Conservation (phyloP, 768 basidiomycete species). For the Termitomyces sp. region DNA sequence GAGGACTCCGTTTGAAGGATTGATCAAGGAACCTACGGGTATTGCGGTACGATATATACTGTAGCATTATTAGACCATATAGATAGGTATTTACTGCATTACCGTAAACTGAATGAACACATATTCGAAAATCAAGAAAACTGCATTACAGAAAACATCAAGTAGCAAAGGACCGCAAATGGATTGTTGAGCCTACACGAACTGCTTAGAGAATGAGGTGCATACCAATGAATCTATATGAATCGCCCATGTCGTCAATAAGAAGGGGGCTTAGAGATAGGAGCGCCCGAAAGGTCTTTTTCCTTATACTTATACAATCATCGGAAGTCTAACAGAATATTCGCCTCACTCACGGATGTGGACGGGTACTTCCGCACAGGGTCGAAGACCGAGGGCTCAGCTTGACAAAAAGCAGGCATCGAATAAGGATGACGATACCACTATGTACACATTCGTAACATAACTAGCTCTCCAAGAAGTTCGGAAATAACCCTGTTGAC, state of each 20-base stretch:
- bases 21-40: slow-evolving; percentile 25
- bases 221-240: slow-evolving; percentile 11
- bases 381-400: background rate
- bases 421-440: background rate
- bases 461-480: background rate
- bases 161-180: slow-evolving; percentile 22
- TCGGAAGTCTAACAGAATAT: background rate
- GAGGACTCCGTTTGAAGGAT: background rate
- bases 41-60: slow-evolving; percentile 30
- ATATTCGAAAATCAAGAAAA: background rate
- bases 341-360: background rate
- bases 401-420: background rate
- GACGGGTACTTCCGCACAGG: background rate
- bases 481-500: background rate
- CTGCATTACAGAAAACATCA: slow-evolving; percentile 21
- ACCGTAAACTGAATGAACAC: background rate
- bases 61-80: slow-evolving; percentile 23
- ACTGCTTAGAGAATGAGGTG: background rate
- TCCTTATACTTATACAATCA: background rate
- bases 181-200: background rate
- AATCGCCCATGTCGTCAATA: slow-evolving; percentile 8
- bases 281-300: background rate
- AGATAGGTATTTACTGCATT: slow-evolving; percentile 25
- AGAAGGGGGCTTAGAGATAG: background rate
- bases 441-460: background rate